phyloP scores from a whole-genome alignment of 1,284 basidiomycete genomes.

The Wallemia hederae region DNA sequence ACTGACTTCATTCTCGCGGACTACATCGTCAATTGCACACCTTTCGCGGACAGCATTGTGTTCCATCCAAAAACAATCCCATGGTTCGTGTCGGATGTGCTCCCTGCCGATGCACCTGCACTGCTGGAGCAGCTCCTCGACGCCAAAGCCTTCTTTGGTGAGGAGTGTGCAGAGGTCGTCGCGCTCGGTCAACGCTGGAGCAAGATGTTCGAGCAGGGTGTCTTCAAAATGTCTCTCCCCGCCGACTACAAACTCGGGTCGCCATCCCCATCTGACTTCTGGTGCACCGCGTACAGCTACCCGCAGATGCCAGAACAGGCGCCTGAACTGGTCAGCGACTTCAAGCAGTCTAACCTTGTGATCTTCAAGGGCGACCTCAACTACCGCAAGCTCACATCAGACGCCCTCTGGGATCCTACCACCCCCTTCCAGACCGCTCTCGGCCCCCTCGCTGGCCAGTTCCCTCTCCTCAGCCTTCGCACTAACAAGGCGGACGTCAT shows the following conservation, averaged over 20 bases:
- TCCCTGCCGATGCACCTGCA: constrained; percentile 39
- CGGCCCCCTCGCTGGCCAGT: constrained; percentile 47
- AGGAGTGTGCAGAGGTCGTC: constrained; percentile 18
- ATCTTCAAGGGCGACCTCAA: constrained; percentile 92
- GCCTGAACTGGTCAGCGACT: constrained; percentile 26
- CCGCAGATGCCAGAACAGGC: constrained; percentile 41
- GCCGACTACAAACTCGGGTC: constrained; percentile 32
- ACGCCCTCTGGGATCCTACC: constrained; percentile 58
- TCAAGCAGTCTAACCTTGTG: constrained; percentile 43
- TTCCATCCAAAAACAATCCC: constrained; percentile 63
- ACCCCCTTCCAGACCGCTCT: constrained; percentile 51
- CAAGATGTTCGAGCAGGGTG: constrained; percentile 32
- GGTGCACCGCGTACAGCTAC: constrained; percentile 57
- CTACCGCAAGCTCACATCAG: constrained; percentile 70
- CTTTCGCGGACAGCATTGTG: constrained; percentile 44
- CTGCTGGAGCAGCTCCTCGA: constrained; percentile 22
- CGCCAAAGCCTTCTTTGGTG: constrained; percentile 10
- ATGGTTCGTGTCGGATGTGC: constrained; percentile 80
- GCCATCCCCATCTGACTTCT: constrained; percentile 28
- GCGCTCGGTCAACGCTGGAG: constrained; percentile 44
- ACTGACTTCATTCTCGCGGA: constrained; percentile 87
- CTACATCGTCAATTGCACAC: constrained; percentile 63
- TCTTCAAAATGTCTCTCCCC: constrained; percentile 45
- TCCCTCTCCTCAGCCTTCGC: constrained; percentile 54
- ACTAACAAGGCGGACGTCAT: constrained; percentile 93